These are phyloP conservation scores for Leishmania lainsoni DNA, from an alignment of 208 protist species.

Conservation along the genomic window DNA sequence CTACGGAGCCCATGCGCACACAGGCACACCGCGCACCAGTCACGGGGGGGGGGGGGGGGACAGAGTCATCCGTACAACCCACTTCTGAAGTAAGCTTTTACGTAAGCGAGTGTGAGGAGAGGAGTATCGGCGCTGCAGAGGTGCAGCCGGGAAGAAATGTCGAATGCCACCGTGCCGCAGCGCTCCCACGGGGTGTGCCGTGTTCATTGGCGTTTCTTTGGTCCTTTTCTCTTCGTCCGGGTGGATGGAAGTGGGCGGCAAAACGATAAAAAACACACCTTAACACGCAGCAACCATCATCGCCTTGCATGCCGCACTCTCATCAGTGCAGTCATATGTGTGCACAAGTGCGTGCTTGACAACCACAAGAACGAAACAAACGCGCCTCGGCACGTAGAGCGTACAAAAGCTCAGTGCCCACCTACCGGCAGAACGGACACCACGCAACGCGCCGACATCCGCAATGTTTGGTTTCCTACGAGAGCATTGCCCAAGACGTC, in stretches of 20 bases:
- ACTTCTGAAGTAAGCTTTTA: not conserved
- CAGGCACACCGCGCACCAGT: not conserved
- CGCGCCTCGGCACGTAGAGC: not conserved
- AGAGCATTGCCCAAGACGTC: conserved; percentile 85
- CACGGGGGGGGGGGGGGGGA: too few species aligned
- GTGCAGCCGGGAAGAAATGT: not conserved
- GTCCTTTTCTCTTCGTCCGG: not conserved
- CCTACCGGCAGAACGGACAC: not conserved
- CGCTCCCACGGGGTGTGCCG: too few species aligned
- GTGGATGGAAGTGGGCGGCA: not conserved
- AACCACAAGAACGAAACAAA: not conserved
- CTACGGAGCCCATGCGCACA: not conserved
- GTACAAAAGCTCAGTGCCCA: not conserved
- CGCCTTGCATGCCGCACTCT: not conserved
- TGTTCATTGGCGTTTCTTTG: not conserved
- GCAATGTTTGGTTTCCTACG: conserved; percentile 17
- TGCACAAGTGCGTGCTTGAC: not conserved
- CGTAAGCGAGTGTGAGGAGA: too few species aligned
- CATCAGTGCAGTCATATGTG: not conserved
- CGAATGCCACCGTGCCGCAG: too few species aligned
- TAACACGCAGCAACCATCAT: not conserved
- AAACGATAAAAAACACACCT: not conserved
- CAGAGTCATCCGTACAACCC: not conserved
- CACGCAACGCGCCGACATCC: not conserved
- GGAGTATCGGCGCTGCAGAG: not conserved